A percentile compares a stretch with the other conserved stretches of the same genome.
Conservation (phyloP, 805 yeast genomes). For the Candida suzukii region DNA sequence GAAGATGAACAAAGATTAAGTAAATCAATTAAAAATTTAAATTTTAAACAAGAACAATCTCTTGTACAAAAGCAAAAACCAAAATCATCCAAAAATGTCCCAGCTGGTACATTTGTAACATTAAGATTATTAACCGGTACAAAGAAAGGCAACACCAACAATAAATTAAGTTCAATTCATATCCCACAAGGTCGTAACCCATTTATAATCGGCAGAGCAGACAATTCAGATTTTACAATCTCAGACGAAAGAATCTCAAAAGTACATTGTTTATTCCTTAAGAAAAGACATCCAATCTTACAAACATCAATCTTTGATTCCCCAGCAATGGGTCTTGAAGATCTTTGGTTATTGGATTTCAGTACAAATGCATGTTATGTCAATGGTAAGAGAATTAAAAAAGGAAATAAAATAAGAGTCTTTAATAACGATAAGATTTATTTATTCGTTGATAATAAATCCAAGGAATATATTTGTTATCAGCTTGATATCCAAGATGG, state of each 20-base stretch:
- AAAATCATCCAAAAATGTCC: background rate
- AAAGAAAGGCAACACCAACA: background rate
- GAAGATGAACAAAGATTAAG: background rate
- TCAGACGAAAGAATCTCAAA: constrained; percentile 77
- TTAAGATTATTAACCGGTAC: constrained; percentile 40
- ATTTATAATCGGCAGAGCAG: constrained; percentile 69
- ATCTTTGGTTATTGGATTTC: constrained; percentile 72
- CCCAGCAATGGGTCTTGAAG: constrained; percentile 66
- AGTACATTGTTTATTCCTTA: constrained; percentile 66
- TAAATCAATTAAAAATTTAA: background rate
- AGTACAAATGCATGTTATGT: constrained; percentile 77
- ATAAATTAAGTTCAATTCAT: constrained; percentile 37
- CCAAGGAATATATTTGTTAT: constrained; percentile 48
- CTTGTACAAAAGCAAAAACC: background rate
- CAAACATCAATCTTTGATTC: constrained; percentile 45
- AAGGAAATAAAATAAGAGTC: constrained; percentile 54
- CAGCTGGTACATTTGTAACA: constrained; percentile 58
- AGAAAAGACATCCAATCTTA: constrained; percentile 52
- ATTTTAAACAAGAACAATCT: background rate
- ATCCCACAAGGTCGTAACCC: constrained; percentile 64
- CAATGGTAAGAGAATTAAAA: constrained; percentile 51
- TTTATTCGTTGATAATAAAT: constrained; percentile 54
- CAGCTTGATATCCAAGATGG: constrained; percentile 46
- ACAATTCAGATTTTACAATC: constrained; percentile 51
- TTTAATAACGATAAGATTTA: constrained; percentile 60